Evolutionary conservation across 75 land plant species (phyloP).

Genomic region (Adiantum capillusveneris): DNA sequence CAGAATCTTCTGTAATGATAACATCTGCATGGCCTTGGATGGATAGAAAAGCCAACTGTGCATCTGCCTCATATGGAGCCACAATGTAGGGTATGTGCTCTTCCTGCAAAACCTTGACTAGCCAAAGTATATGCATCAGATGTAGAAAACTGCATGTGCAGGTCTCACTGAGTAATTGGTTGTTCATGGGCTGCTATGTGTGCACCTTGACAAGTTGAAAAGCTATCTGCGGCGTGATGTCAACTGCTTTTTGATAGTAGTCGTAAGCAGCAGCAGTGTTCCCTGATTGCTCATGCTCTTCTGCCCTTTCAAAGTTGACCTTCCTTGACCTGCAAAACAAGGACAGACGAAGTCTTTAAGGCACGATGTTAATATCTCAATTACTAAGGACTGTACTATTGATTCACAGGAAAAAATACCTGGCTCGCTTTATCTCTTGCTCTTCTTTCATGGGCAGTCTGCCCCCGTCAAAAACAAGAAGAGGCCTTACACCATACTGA

Average conservation of each 20-base stretch:
- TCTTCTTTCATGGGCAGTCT: constrained; percentile 84
- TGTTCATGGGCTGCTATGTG: no score
- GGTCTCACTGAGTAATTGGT: not conserved
- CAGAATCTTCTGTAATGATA: constrained; percentile 93
- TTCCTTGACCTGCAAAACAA: constrained; percentile 54
- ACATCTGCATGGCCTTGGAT: constrained; percentile 63
- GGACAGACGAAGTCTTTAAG: constrained; percentile 1
- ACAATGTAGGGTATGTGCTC: constrained; percentile 77
- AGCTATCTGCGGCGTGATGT: constrained; percentile 83
- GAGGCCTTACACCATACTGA: constrained; percentile 74
- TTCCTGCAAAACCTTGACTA: constrained; percentile 62
- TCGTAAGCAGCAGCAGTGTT: constrained; percentile 81
- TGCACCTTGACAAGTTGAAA: constrained; percentile 69
- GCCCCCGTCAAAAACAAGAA: constrained; percentile 92
- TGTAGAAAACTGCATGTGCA: not conserved
- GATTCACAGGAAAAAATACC: constrained; percentile 22
- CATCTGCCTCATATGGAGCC: constrained; percentile 99
- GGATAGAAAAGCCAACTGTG: constrained; percentile 89
- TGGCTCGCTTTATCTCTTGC: constrained; percentile 82
- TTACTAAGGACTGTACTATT: not conserved
- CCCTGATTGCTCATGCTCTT: constrained; percentile 75
- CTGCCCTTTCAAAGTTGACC: constrained; percentile 79
- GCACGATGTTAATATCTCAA: not conserved
- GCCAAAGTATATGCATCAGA: not conserved
- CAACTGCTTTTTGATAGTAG: constrained; percentile 91